Evolutionary conservation across 345 rosid genomes (phyloP), one percentile per base, ranked within the genome.

Genomic region (Angophora floribunda): DNA sequence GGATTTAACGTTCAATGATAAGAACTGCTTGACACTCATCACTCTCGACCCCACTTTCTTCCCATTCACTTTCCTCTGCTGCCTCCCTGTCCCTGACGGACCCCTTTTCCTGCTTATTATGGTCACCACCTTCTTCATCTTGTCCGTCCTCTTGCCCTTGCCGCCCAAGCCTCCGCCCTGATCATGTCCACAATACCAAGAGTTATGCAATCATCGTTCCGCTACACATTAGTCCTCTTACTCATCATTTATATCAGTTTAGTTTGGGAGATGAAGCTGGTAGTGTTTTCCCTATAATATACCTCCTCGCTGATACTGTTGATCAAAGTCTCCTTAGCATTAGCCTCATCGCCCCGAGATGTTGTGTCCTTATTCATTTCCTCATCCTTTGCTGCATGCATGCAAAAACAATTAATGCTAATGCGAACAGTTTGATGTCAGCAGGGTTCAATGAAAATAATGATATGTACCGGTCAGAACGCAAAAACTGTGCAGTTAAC

Each of bases 1-100:
- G 57, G 92, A 90, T 30, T 52, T 88, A 1, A 92, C 90, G 13
- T 86, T 88, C 52, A 91, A 70, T 79, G 84, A 75, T 28, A 75
- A 36, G 49, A 75, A 75, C 28, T 10, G 49, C 84, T 75, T 75
- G 49, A 91, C 86, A 85, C 87, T 84, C 88, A 63, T 93, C 44
- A 87, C 89, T n/a, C 87, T 86, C 4, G 63, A 86, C 67, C 91
- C 11, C 50, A 75, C 59, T 89, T 90, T 88, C 87, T 75, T 90
- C 13, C 84, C 52, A 15, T 88, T 67, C 4, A 65, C 91, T 78
- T 82, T 91, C 78, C 89, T 36, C 86, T 41, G 36, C 45, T 30
- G 78, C 88, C 84, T 75, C 84, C 84, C 49, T 21, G 49, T 44
- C 49, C 49, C 49, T 41, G 49, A 75, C 44, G 84, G 44, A 22